Conservation (phyloP, 2,329 filamentous ascomycete genomes). For the Cordyceps cateniannulata region DNA sequence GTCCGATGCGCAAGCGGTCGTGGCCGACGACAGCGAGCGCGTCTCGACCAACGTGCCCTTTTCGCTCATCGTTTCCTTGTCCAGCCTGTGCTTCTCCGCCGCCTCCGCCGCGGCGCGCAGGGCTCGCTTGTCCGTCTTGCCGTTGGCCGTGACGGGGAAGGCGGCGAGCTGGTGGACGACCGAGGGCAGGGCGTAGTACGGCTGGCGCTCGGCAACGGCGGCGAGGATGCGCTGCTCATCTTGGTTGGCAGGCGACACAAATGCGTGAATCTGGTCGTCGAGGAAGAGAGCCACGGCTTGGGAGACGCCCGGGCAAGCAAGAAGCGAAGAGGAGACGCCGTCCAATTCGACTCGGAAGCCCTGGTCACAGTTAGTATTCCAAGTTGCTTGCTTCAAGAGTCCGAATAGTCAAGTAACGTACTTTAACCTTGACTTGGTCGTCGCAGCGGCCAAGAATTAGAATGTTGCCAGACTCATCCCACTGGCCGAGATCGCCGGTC, state of each 20-base stretch:
- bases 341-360: constrained; percentile 57
- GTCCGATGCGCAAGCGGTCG: constrained; percentile 18
- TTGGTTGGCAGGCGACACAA: constrained; percentile 34
- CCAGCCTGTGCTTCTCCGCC: neutral
- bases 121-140: constrained; percentile 48
- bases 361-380: constrained; percentile 18
- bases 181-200: constrained; percentile 50
- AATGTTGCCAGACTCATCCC: constrained; percentile 46
- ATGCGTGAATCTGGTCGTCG: constrained; percentile 42
- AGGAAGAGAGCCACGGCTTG: constrained; percentile 43
- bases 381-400: neutral
- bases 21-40: constrained; percentile 22
- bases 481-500: constrained; percentile 52
- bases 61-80: constrained; percentile 16
- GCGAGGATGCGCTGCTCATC: constrained; percentile 31
- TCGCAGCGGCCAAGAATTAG: constrained; percentile 52
- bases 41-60: constrained; percentile 22
- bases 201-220: constrained; percentile 37
- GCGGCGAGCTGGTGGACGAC: constrained; percentile 34
- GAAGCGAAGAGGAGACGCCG: constrained; percentile 45
- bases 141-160: constrained; percentile 47
- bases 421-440: constrained; percentile 56
- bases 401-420: constrained; percentile 16
- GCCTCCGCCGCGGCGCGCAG: constrained; percentile 27
- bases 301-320: constrained; percentile 37